Evolutionary conservation across 1,139 yeast species (phyloP), one percentile per base, ranked within the genome.

Genomic region (Yamadazyma mexicana): DNA sequence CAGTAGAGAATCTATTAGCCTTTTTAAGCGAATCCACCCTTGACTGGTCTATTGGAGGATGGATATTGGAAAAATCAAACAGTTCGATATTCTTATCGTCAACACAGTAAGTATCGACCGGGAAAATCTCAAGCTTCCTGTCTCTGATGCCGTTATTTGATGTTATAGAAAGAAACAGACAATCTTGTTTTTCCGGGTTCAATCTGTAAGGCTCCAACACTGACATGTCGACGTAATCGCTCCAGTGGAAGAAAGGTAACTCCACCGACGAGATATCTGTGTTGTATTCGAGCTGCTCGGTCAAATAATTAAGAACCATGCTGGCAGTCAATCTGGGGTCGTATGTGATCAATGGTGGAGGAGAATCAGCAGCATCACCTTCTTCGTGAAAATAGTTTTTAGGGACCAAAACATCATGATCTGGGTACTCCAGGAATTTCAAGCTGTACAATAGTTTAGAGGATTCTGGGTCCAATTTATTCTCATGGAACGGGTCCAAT

Each of bases 261-360:
- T 40, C 17, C 7, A 50, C 29, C 9, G 27, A 26, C 3, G 38
- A 17, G 11, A 42, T 7, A 8, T 35, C 39, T 5, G 36, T 14
- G 12, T 33, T 15, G 25, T 34, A 34, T 14, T 34, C 42, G 16
- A 53, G 23, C 27, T 37, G 40, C 31, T 42, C 35, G 2, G 45
- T 32, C 29, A 64, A 39, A 41, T 61, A 48, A 30, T 56, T 42
- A 7, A 65, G 46, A 1, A 65, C 18, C 5, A 58, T 28, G 1
- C 64, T 62, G 30, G 61, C 42, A 5, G 73, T 63, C 42, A 63
- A 51, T 30, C 73, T 40, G 1, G 73, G 71, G 46, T 67, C 73
- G 42, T 52, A 64, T 27, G 47, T 46, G 29, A 51, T 55, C 38
- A 58, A 34, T 12, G 47, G 44, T 12, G 43, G 50, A 17, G 16